phyloP scores from a whole-genome alignment of 208 protist species.

The Trypanosoma platydactyli region DNA sequence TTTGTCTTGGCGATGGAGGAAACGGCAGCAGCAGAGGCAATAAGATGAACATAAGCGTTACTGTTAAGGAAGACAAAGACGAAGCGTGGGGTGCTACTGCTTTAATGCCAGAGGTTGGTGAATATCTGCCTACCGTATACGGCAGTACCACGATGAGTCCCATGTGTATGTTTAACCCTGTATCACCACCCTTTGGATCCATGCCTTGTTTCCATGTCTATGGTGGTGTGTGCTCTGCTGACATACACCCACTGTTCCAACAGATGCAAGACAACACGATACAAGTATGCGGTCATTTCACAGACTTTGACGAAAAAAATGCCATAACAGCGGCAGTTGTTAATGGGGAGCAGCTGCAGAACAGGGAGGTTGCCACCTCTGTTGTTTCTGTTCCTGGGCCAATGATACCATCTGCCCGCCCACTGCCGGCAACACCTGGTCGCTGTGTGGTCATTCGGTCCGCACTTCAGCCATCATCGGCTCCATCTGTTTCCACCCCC shows the following conservation, averaged over 20 bases:
- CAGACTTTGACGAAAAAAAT: not conserved
- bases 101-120: not conserved
- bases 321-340: not conserved
- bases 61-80: not conserved
- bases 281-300: not conserved
- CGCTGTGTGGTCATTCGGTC: conserved; percentile 15
- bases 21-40: not conserved
- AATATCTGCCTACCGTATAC: not conserved
- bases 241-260: not conserved
- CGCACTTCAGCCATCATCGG: not conserved
- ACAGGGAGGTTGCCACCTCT: not conserved
- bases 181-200: not conserved
- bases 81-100: not conserved
- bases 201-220: conserved; percentile 6
- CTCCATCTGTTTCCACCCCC: not conserved
- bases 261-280: not conserved
- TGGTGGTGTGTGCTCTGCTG: conserved; percentile 1
- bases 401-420: conserved; percentile 11
- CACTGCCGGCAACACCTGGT: conserved; percentile 1
- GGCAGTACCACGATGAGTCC: not conserved
- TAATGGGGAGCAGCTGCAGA: not conserved
- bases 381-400: not conserved
- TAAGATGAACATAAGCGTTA: not conserved
- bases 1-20: not conserved
- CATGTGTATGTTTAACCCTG: conserved; percentile 4